Evolutionary conservation across 2,329 filamentous ascomycete genomes (phyloP), one percentile per base, ranked within the genome.

Genomic region (Penicillium sp.): DNA sequence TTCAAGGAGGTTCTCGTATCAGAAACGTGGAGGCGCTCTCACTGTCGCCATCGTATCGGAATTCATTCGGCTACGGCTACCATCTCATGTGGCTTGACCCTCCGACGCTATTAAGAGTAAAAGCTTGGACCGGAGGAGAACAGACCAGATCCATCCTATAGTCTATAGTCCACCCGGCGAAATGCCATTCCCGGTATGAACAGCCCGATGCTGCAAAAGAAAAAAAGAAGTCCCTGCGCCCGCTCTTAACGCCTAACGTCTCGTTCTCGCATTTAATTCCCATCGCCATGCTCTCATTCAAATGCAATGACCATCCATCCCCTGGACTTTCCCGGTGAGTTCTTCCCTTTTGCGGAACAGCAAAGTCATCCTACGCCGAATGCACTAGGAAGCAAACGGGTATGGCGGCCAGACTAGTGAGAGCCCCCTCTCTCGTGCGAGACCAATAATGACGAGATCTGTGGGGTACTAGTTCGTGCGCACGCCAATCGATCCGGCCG

Each of bases 401-500:
- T 33, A 63, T 60, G 55, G 61, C 54, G 55, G 48, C 39, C 36
- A 44, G 48, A 37, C 57, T 62, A 63, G 61, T 59, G 50, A 10
- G 34, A 56, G 55, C 37, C 45, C 54, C 55, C 52, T 39, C 51
- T 56, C 52, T 46, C 40, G 21, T 14, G 34, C 26, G 45, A 55
- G 24, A 53, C 62, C 62, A 65, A 65, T 65, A 13, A 47, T 54
- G 50, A 39, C 18, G 26, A 19, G 10, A 37, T 18, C 9, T 9
- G 36, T 64, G 63, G 58, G 45, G 56, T 16, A 60, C 16, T 40
- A 51, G 63, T 64, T 64, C 61, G 52, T 60, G 54, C 50, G 51
- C 50, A 48, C 50, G 60, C 63, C 62, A 63, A 62, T 64, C 58
- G 62, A 62, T 50, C 61, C 44, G 24, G 46, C n/a, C 39, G 44